Percentiles rank a stretch among this genome's conserved stretches.
Conservation (phyloP, 306 rosid species). For the Trifolium subterraneum region DNA sequence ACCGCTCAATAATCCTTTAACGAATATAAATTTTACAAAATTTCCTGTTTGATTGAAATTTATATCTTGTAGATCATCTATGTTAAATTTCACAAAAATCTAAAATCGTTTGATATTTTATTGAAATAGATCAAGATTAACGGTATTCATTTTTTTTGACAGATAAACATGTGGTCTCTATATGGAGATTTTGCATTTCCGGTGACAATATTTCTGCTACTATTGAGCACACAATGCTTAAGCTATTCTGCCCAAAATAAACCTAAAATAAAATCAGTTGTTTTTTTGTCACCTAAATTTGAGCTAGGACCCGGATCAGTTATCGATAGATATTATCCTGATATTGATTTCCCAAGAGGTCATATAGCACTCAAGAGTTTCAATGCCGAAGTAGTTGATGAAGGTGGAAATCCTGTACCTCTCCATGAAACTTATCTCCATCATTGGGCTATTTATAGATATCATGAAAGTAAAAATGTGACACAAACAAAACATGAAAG, state of each 20-base stretch:
- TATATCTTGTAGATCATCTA: no score
- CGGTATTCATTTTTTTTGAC: neutral
- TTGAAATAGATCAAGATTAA: no score
- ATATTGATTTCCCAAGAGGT: conserved; percentile 68
- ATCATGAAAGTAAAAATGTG: conserved; percentile 18
- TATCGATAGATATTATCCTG: conserved; percentile 43
- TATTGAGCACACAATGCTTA: conserved; percentile 39
- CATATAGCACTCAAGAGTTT: conserved; percentile 71
- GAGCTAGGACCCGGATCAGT: conserved; percentile 65
- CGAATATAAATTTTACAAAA: no score
- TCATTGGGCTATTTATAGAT: conserved; percentile 56
- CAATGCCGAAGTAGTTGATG: conserved; percentile 72
- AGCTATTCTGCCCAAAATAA: conserved; percentile 32
- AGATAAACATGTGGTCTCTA: conserved; percentile 49
- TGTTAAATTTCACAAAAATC: no score
- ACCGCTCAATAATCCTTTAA: no score
- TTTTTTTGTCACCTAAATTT: conserved; percentile 59
- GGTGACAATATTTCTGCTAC: conserved; percentile 38
- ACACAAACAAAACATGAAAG: conserved; percentile 17
- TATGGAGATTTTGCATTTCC: conserved; percentile 31
- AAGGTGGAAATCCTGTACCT: conserved; percentile 56
- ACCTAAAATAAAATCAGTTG: conserved; percentile 46
- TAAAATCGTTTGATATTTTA: no score
- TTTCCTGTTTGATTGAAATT: no score
- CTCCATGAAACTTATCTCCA: conserved; percentile 76